Evolutionary conservation across 257 asterid genomes (phyloP), one percentile per base, ranked within the genome.

Genomic region (Misopates orontium): DNA sequence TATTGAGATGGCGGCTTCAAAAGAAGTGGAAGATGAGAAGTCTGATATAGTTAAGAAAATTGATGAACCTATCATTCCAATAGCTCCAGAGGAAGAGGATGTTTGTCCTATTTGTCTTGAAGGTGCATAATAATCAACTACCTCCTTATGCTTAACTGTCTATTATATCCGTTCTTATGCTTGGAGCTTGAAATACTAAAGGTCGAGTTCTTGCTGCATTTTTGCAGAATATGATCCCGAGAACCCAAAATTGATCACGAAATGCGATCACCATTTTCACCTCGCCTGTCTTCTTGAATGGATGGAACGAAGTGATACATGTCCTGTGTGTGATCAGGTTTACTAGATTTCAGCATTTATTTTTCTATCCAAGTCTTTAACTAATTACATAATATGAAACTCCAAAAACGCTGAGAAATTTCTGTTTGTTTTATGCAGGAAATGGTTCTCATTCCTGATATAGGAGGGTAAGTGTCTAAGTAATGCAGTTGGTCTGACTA

Each of bases 241-340:
- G 79, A 89, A 92, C 73, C 98, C 98, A 31, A 92, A 89, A 78
- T 82, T 89, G 50, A 70, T 80, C 71, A 87, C 97, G 16, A 87
- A 92, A 78, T 92, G 98, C 9, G 97, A 87, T 66, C 98, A 92
- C 79, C 91, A 87, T 71, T 92, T 87, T 75, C 98, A 92, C 77
- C 87, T 92, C 21, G 83, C 95, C 25, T 92, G 97, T 79, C 84
- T 92, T 73, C 94, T 92, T 36, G 98, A 92, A 78, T 92, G 98
- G 98, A 83, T 84, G 96, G 98, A 89, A 82, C 86, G 97, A 83
- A 89, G 97, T 71, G 89, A 85, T 56, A 89, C 88, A 1, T 89
- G 97, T 74, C 93, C 97, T 14, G 87, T 92, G 62, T 92, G 98
- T 56, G 92, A 83, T 76, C 90, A 92, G 98, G 98, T 87, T 70